These are phyloP conservation scores for Pyrenophora seminiperda DNA, from an alignment of 2,329 filamentous ascomycete species.

Conservation along the genomic window DNA sequence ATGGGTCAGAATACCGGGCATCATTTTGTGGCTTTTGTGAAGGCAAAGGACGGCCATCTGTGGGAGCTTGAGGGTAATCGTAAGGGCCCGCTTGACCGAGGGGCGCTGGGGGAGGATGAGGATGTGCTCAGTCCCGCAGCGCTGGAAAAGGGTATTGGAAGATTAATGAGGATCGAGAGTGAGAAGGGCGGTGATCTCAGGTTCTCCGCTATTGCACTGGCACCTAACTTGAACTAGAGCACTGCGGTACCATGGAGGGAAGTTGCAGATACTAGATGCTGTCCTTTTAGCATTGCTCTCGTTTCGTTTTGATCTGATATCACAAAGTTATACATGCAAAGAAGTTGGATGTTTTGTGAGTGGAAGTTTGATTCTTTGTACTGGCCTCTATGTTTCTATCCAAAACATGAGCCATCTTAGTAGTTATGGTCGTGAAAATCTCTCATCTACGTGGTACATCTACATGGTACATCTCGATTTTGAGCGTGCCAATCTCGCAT, in stretches of 20 bases:
- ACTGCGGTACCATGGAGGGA: background rate
- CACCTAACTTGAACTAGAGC: constrained; percentile 13
- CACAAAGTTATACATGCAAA: too few relatives aligned
- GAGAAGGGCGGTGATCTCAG: constrained; percentile 48
- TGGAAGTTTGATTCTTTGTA: too few relatives aligned
- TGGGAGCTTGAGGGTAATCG: constrained; percentile 55
- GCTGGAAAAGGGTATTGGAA: constrained; percentile 49
- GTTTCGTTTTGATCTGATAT: too few relatives aligned
- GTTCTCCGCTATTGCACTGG: constrained; percentile 54
- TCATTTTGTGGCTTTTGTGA: constrained; percentile 57
- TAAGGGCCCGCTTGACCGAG: constrained; percentile 54
- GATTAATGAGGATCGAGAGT: constrained; percentile 45
- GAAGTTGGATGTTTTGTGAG: too few relatives aligned
- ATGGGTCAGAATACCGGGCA: constrained; percentile 40
- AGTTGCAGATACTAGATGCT: background rate
- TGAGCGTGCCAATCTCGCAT: too few relatives aligned
- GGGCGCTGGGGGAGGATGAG: constrained; percentile 48
- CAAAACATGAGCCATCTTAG: too few relatives aligned
- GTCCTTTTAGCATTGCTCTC: too few relatives aligned
- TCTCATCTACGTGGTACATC: too few relatives aligned
- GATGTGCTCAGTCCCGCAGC: constrained; percentile 53
- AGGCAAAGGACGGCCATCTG: constrained; percentile 52
- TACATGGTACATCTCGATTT: too few relatives aligned
- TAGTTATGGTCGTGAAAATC: background rate
- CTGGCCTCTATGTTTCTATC: too few relatives aligned